Evolutionary conservation across 2,329 filamentous ascomycete genomes (phyloP).

Genomic region (Apiospora koreana): DNA sequence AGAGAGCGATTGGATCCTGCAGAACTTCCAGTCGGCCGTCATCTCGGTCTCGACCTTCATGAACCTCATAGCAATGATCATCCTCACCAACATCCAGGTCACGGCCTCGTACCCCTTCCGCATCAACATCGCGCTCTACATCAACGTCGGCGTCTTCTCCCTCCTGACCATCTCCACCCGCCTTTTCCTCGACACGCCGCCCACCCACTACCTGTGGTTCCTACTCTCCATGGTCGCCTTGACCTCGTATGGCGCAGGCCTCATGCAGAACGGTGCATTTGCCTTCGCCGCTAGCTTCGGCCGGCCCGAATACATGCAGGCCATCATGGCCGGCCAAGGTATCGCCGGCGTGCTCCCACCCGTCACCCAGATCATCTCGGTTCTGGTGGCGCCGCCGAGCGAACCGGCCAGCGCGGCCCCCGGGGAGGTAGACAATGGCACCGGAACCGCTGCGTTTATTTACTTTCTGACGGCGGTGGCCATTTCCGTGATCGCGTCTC

Average conservation of each 20-base stretch:
- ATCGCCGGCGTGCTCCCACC: slow-evolving; percentile 89
- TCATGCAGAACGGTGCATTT: slow-evolving; percentile 93
- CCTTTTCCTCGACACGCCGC: slow-evolving; percentile 61
- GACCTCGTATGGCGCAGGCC: slow-evolving; percentile 77
- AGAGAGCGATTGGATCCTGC: slow-evolving; percentile 67
- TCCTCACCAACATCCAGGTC: slow-evolving; percentile 79
- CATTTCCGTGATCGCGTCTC: slow-evolving; percentile 69
- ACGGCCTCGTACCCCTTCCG: slow-evolving; percentile 85
- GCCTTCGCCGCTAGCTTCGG: slow-evolving; percentile 88
- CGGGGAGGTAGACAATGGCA: slow-evolving; percentile 23
- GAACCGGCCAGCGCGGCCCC: slow-evolving; percentile 35
- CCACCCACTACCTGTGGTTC: slow-evolving; percentile 75
- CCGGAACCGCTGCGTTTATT: slow-evolving; percentile 73
- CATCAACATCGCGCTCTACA: slow-evolving; percentile 73
- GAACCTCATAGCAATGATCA: slow-evolving; percentile 74
- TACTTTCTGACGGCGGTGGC: slow-evolving; percentile 89
- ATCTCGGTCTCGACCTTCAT: slow-evolving; percentile 83
- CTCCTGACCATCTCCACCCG: slow-evolving; percentile 80
- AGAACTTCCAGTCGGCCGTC: slow-evolving; percentile 88
- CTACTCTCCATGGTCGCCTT: slow-evolving; percentile 78
- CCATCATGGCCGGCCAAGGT: slow-evolving; percentile 92
- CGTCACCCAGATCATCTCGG: slow-evolving; percentile 78
- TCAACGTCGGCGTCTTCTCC: slow-evolving; percentile 77
- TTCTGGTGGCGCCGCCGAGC: slow-evolving; percentile 59
- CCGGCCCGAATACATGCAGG: slow-evolving; percentile 87